These are phyloP conservation scores for Brassica rapa DNA, from an alignment of 345 rosid genomes.

Conservation along the genomic window DNA sequence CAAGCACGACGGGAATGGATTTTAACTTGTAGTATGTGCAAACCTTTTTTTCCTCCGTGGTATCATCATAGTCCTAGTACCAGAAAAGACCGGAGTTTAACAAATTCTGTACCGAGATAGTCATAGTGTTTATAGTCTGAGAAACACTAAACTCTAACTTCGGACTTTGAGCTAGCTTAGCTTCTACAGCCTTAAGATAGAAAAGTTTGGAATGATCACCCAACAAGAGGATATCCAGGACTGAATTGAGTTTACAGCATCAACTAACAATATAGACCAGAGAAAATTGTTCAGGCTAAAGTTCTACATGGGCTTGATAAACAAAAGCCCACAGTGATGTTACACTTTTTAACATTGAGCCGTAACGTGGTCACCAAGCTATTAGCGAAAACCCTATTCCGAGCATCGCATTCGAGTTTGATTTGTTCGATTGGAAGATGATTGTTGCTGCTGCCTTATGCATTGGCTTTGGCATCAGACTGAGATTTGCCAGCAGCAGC, in stretches of 20 bases:
- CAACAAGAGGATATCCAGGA: not conserved
- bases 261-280: not conserved
- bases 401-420: too few species aligned
- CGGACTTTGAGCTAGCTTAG: not conserved
- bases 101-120: not conserved
- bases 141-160: not conserved
- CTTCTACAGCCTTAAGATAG: not conserved
- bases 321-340: not conserved
- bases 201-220: not conserved
- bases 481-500: not conserved
- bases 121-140: too few species aligned
- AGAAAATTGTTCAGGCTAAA: not conserved
- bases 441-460: not conserved
- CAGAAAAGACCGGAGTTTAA: not conserved
- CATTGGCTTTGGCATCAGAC: not conserved
- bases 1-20: slow-evolving; percentile 85
- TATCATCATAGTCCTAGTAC: slow-evolving; percentile 79
- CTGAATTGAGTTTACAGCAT: not conserved
- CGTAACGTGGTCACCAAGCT: too few species aligned
- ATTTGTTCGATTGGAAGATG: too few species aligned
- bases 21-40: slow-evolving; percentile 84
- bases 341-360: too few species aligned
- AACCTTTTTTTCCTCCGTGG: slow-evolving; percentile 87
- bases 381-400: too few species aligned
- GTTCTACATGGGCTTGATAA: not conserved